A percentile compares a stretch with the other conserved stretches of the same genome.
Conservation (phyloP, 2,329 filamentous ascomycete genomes). For the Botrytis byssoidea region DNA sequence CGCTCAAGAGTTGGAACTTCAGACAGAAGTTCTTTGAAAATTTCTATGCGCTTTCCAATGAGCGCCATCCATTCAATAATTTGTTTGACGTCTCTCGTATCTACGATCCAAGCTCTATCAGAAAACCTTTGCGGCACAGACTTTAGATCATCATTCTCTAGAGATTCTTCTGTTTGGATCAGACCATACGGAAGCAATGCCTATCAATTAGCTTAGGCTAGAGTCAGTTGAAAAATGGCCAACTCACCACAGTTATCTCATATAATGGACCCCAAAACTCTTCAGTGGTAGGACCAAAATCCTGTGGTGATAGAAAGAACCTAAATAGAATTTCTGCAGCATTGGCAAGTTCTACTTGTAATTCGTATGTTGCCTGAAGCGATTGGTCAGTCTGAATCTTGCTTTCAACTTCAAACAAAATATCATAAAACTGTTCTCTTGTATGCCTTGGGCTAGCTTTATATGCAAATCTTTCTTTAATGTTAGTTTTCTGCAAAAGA, state of each 20-base stretch:
- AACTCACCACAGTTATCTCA: constrained; percentile 37
- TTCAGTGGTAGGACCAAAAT: constrained; percentile 41
- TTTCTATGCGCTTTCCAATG: neutral
- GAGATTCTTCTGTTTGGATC: neutral
- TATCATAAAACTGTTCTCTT: neutral
- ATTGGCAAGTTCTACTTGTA: constrained; percentile 44
- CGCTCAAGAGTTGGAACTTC: constrained; percentile 11
- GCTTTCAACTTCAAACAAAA: constrained; percentile 21
- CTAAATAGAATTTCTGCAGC: constrained; percentile 43
- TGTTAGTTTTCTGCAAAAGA: neutral
- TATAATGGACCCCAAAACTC: constrained; percentile 49
- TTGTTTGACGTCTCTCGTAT: neutral
- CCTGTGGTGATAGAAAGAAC: constrained; percentile 45
- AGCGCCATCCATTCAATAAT: neutral
- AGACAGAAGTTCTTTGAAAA: constrained; percentile 1
- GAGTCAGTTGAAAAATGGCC: neutral
- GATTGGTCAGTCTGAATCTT: constrained; percentile 25
- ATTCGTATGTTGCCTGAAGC: constrained; percentile 28
- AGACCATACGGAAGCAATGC: constrained; percentile 3
- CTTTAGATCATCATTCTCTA: neutral
- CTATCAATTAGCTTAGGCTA: neutral
- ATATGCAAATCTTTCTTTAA: neutral
- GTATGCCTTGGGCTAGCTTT: neutral
- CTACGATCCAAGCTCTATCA: neutral
- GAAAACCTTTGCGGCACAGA: neutral